Base-by-base conservation (phyloP, 1,139 yeast genomes). In the Hansenula sp. region DNA sequence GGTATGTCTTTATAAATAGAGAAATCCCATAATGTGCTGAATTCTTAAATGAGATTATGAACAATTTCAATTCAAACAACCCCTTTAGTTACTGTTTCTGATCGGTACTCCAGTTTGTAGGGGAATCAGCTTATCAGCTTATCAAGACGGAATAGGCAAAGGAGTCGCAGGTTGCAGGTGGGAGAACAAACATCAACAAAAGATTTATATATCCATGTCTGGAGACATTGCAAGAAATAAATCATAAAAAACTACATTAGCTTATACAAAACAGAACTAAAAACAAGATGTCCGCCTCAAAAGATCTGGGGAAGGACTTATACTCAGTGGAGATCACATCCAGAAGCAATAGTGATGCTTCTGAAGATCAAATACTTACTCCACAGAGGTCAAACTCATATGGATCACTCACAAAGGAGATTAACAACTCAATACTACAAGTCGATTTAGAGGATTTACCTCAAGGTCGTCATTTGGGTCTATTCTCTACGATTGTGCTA, bases 381-480 rank as follows among this genome's bases (percentile, higher is more conserved):
- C 19, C 38, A 1, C 17, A 11, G 3, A 17, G 16, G 10, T 13
- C 24, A n/a, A 15, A 17, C 8, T 27, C 40, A 8, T 41, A 41
- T 32, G 43, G 40, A 3, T 41, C 43, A 4, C 1, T 38, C 2
- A 3, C 30, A 15, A 32, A 38, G 17, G 36, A 38, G 32, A 10
- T 25, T 6, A 18, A 16, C 13, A 24, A 16, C 5, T 27, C 38
- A 1, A 21, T 36, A 3, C n/a, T 36, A 28, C 53, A 58, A 39
- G 12, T 50, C 4, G 54, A 47, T 34, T 37, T 51, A 10, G 72
- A 65, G 47, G 89, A 83, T 28, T 72, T 81, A 1, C 91, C 91
- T 0, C 89, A 81, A 51, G 91, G 93, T 1, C 67, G 93, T 30
- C 90, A 84, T 60, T 60, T 84, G 47, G 91, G 91, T 0, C 59